phyloP scores from a whole-genome alignment of 345 rosid genomes.

The Eucalyptus pauciflora region DNA sequence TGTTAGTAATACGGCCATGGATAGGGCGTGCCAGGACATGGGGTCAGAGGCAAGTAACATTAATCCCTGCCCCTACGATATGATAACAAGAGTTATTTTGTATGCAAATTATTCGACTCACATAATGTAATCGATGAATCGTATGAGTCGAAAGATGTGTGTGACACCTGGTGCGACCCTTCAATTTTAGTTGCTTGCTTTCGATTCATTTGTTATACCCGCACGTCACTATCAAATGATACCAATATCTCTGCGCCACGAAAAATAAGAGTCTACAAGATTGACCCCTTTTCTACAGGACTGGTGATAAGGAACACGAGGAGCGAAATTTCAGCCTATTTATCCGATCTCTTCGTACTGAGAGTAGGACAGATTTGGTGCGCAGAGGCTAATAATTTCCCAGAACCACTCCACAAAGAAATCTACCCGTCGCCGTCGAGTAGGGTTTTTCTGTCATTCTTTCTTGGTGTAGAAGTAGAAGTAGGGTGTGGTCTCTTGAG shows the following conservation, averaged over 20 bases:
- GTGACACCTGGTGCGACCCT: rapidly evolving
- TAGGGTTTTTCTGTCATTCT: background rate
- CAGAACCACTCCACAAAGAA: background rate
- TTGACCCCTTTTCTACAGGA: background rate
- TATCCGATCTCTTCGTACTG: background rate
- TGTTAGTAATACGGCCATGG: background rate
- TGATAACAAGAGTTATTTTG: background rate
- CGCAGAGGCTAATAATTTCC: background rate
- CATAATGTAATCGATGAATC: background rate
- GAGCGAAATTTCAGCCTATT: background rate
- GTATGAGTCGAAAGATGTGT: background rate
- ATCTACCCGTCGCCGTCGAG: background rate
- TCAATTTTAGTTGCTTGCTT: background rate
- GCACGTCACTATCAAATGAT: background rate
- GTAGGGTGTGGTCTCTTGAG: background rate
- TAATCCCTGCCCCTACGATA: background rate
- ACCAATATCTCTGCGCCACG: background rate
- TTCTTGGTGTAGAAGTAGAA: background rate
- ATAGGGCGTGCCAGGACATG: background rate
- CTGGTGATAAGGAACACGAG: background rate
- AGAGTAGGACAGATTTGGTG: background rate
- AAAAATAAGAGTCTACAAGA: background rate
- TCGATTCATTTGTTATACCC: background rate
- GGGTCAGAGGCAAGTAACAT: background rate
- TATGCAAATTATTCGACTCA: background rate